Evolutionary conservation across 2,329 filamentous ascomycete species (phyloP).

Genomic region (Chrysoporthe cubensis): DNA sequence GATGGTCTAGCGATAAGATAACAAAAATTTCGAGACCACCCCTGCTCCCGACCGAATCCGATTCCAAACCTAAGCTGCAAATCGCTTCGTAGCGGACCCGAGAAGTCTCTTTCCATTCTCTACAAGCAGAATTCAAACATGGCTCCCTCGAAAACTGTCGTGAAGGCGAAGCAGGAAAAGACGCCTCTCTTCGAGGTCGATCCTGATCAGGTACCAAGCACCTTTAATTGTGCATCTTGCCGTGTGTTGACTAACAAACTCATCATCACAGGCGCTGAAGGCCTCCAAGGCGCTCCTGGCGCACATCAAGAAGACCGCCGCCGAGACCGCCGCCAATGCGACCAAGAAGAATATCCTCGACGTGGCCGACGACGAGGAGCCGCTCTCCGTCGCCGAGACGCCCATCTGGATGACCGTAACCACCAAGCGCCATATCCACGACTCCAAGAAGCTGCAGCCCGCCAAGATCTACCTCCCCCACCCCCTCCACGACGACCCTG

Average conservation of each 20-base stretch:
- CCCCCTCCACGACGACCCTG: conserved; percentile 69
- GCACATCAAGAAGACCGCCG: conserved; percentile 62
- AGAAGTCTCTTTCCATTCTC: not conserved
- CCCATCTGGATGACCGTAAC: conserved; percentile 67
- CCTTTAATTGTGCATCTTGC: not conserved
- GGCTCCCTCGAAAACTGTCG: conserved; percentile 40
- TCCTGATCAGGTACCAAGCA: conserved; percentile 38
- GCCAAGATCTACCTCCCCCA: conserved; percentile 80
- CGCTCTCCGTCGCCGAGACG: conserved; percentile 45
- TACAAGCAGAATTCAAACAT: conserved; percentile 32
- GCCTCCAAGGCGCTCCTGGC: conserved; percentile 65
- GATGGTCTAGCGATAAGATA: conserved; percentile 24
- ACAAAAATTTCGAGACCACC: conserved; percentile 25
- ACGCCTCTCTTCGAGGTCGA: conserved; percentile 39
- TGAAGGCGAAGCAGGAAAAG: conserved; percentile 38
- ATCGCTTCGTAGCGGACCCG: not conserved
- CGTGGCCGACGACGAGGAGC: conserved; percentile 45
- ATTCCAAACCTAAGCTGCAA: not conserved
- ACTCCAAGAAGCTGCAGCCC: conserved; percentile 81
- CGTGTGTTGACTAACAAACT: conserved; percentile 16
- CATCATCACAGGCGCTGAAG: conserved; percentile 55
- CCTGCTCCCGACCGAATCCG: not conserved
- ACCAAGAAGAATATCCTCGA: conserved; percentile 61
- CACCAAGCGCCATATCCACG: conserved; percentile 68
- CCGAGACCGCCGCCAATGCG: conserved; percentile 49